phyloP scores from a whole-genome alignment of 2,329 filamentous ascomycete species.

The Fusarium floridanum region DNA sequence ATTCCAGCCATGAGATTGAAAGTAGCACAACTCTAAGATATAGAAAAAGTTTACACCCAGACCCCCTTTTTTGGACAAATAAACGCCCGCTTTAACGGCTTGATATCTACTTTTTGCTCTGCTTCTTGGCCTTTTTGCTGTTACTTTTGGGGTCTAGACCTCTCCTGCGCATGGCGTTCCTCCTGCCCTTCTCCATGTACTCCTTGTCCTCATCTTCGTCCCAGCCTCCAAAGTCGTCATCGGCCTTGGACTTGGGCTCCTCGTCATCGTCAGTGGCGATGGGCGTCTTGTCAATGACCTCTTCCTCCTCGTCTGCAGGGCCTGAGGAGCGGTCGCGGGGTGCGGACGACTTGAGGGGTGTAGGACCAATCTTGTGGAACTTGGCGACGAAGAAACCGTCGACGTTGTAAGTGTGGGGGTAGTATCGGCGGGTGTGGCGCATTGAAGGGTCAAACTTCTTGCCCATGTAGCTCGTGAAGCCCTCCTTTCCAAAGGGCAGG shows the following conservation, averaged over 20 bases:
- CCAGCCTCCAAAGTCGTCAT: slow-evolving; percentile 77
- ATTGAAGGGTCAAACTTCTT: slow-evolving; percentile 91
- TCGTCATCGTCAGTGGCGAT: slow-evolving; percentile 65
- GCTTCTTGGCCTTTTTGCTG: slow-evolving; percentile 49
- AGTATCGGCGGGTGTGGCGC: slow-evolving; percentile 86
- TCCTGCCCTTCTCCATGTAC: slow-evolving; percentile 80
- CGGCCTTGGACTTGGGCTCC: slow-evolving; percentile 55
- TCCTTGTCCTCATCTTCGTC: slow-evolving; percentile 79
- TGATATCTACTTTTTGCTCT: slow-evolving; percentile 42
- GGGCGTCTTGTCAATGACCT: slow-evolving; percentile 77
- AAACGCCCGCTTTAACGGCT: slow-evolving; percentile 33
- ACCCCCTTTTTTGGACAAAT: slow-evolving; percentile 32
- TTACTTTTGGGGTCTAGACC: slow-evolving; percentile 77
- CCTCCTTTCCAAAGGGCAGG: slow-evolving; percentile 89
- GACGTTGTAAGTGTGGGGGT: slow-evolving; percentile 93
- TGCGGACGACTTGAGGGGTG: slow-evolving; percentile 65
- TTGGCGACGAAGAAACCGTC: slow-evolving; percentile 99
- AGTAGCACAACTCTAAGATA: slow-evolving; percentile 20
- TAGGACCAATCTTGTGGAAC: slow-evolving; percentile 90
- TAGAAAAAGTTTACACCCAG: slow-evolving; percentile 17
- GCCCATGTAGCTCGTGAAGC: slow-evolving; percentile 90
- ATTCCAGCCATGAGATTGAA: slow-evolving; percentile 27
- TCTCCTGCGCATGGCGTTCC: slow-evolving; percentile 79
- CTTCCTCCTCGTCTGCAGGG: slow-evolving; percentile 54
- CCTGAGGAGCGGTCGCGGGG: slow-evolving; percentile 50